These are phyloP conservation scores for bread wheat (Triticum aestivum) DNA, from an alignment of 176 grass and related monocot species.

Conservation along the genomic window IWGSC_CS_RefSeq_v2.1 NC_057805.1:14997693-14998192, in stretches of 20 bases:
- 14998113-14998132: background rate
- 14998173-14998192: background rate
- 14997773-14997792: conserved; percentile 32
- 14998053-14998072: background rate
- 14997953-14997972: background rate
- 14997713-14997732: conserved; percentile 60
- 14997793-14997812: background rate
- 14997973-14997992: background rate
- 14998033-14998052: background rate
- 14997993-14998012: background rate
- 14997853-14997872: too few relatives aligned
- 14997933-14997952: background rate
- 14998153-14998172: background rate
- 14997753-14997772: conserved; percentile 32
- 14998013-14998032: background rate
- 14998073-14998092: background rate
- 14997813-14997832: background rate
- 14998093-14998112: background rate
- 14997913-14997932: background rate
- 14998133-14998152: background rate
- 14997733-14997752: conserved; percentile 65
- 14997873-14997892: too few relatives aligned
- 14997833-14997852: background rate
- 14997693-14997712: conserved; percentile 92
- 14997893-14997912: background rate